Base-by-base conservation (phyloP, 352 stramenopile genomes). In the Phytophthora parvispora region DNA sequence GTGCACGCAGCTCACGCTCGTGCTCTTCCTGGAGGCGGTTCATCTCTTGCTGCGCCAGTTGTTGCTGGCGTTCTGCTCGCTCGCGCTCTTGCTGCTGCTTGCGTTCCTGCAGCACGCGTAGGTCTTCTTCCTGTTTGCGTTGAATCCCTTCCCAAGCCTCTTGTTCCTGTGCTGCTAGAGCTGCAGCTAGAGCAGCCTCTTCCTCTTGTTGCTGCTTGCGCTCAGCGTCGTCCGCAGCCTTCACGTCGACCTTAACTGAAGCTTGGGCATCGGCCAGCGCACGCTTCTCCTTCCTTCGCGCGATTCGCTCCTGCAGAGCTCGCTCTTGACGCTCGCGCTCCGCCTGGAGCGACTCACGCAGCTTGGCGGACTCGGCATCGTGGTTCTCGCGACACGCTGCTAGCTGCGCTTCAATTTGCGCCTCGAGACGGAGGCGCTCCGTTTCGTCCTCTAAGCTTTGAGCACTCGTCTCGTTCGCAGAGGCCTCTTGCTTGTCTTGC, bases 21-120 rank as follows among this genome's bases (percentile, higher is more conserved):
- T 94, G 84, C 36, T 92, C 82, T 5, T 79, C 52, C 31, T 86
- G 79, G 18, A 94, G 51, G 1, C 86, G 80, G 18, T 64, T 65
- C 48, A 91, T 78, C 54, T 92, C 86, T 15, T 81, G 60, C 51
- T 93, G 66, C 3, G 84, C 80, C 15, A 80, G 58, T n/a, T 80
- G 56, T 24, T 87, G 76, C 42, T 87, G 77, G 7, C 56, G 57
- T 27, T 75, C 54, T 6, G 40, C 48, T 31, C 60, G 65, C 43
- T 65, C 65, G 15, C 55, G 59, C 10, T 82, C 77, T 55, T 82
- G 75, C 48, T 77, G 55, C 27, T 81, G 72, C 42, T 86, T 89
- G 31, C 66, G 67, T 16, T 77, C 51, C 3, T 78, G 69, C 2
- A 87, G 48, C 13, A 58, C 64, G 24, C 75, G 69, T 5, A 83